Evolutionary conservation across 75 land plant species (phyloP).

Genomic region (Ceratopteris richardii): DNA sequence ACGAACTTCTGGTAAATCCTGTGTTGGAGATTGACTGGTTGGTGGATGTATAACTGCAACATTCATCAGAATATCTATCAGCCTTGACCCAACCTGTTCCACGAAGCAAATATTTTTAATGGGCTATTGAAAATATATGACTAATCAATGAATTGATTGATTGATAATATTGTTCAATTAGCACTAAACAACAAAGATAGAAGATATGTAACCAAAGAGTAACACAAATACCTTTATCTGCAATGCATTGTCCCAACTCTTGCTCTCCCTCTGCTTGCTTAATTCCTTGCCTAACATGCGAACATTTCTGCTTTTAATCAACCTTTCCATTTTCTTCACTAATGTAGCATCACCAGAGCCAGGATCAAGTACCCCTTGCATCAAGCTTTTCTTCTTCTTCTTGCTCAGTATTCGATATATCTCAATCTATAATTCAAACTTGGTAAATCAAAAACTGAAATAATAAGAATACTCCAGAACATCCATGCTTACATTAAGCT

Average conservation of each 20-base stretch:
- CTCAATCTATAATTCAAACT: background rate
- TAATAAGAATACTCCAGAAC: no score
- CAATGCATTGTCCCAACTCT: constrained; percentile 21
- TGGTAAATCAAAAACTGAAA: no score
- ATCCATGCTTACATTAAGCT: no score
- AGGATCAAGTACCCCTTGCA: constrained; percentile 2
- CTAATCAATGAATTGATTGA: background rate
- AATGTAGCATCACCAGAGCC: constrained; percentile 6
- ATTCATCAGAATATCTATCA: constrained; percentile 28
- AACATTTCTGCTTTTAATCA: constrained; percentile 15
- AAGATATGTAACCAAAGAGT: background rate
- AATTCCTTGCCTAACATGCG: constrained; percentile 8
- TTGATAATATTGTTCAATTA: no score
- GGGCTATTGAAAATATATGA: no score
- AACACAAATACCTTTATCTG: constrained; percentile 24
- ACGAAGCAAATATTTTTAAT: no score
- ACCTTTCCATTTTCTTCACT: constrained; percentile 15
- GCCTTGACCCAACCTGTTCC: constrained; percentile 28
- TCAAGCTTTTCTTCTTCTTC: constrained; percentile 14
- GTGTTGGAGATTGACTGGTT: constrained; percentile 18
- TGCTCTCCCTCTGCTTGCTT: constrained; percentile 8
- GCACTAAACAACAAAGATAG: no score
- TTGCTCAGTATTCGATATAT: constrained; percentile 5
- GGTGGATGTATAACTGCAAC: constrained; percentile 26
- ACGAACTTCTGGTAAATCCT: constrained; percentile 23